Evolutionary conservation across 83 land plant species (phyloP).

Genomic region (Picea mariana): DNA sequence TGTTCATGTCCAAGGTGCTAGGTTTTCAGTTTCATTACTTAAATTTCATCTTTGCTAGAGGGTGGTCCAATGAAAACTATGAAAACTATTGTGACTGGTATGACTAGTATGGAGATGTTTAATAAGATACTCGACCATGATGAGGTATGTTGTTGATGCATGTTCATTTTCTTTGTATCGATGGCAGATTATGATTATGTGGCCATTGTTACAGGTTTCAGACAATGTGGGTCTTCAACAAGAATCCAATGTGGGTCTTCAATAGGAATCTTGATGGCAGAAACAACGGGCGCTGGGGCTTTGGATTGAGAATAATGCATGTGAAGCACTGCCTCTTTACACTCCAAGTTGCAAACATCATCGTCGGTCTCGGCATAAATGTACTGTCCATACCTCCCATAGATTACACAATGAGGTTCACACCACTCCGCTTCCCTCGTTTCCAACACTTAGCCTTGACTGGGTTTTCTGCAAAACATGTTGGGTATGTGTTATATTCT

Average conservation of each 20-base stretch:
- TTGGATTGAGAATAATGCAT: conserved; percentile 20
- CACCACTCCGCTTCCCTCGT: conserved; percentile 73
- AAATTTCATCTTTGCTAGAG: no score
- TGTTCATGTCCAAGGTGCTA: no score
- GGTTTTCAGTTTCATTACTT: no score
- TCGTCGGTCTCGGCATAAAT: conserved; percentile 90
- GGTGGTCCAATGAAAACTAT: no score
- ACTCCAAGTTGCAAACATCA: conserved; percentile 89
- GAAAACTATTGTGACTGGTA: no score
- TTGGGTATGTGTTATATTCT: no score
- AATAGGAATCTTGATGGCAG: conserved; percentile 25
- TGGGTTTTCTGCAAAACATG: conserved; percentile 30
- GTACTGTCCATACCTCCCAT: conserved; percentile 92
- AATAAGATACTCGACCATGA: no score
- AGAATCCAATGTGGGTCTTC: no score
- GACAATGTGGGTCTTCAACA: conserved; percentile 89
- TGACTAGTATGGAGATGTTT: no score
- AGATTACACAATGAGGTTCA: conserved; percentile 83
- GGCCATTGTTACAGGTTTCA: conserved; percentile 72
- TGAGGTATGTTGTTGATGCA: no score
- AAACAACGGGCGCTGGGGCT: background rate
- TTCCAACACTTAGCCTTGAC: conserved; percentile 65
- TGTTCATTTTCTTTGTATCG: conserved; percentile 3
- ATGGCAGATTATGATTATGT: background rate
- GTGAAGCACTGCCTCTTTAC: conserved; percentile 57